Conservation (phyloP, 768 basidiomycete species). For the Serendipita indica region DNA sequence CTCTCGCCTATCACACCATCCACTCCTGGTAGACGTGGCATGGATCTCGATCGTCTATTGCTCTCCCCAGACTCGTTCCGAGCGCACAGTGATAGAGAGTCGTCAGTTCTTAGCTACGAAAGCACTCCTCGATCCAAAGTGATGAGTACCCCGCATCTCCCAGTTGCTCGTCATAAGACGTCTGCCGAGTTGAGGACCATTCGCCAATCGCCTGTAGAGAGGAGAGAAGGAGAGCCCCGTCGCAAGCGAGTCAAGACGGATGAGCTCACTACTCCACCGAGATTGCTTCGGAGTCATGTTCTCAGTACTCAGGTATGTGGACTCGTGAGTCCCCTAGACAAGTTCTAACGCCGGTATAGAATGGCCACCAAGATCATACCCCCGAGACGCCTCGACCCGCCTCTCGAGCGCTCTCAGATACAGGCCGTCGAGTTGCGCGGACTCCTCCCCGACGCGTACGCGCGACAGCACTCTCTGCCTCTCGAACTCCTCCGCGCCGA, state of each 20-base stretch:
- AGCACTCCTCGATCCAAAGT: background rate
- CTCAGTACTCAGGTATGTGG: background rate
- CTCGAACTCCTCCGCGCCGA: background rate
- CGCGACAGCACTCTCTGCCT: background rate
- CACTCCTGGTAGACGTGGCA: too few relatives aligned
- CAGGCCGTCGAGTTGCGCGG: background rate
- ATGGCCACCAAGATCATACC: too few relatives aligned
- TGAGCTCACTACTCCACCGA: background rate
- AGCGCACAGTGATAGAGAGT: too few relatives aligned
- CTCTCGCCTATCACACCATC: background rate
- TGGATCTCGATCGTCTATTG: too few relatives aligned
- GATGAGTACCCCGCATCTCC: background rate
- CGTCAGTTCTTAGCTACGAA: too few relatives aligned
- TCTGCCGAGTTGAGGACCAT: background rate
- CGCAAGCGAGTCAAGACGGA: constrained; percentile 5
- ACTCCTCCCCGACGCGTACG: background rate
- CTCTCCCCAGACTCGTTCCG: too few relatives aligned
- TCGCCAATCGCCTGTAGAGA: constrained; percentile 3
- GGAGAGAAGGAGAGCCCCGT: background rate
- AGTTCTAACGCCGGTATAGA: too few relatives aligned
- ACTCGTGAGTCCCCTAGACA: background rate
- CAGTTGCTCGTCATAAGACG: background rate
- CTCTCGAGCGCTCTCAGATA: background rate
- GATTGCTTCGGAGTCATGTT: background rate
- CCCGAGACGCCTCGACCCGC: too few relatives aligned